These are phyloP conservation scores for Fusarium anthophilum DNA, from an alignment of 2,329 filamentous ascomycete species.

Conservation along the genomic window DNA sequence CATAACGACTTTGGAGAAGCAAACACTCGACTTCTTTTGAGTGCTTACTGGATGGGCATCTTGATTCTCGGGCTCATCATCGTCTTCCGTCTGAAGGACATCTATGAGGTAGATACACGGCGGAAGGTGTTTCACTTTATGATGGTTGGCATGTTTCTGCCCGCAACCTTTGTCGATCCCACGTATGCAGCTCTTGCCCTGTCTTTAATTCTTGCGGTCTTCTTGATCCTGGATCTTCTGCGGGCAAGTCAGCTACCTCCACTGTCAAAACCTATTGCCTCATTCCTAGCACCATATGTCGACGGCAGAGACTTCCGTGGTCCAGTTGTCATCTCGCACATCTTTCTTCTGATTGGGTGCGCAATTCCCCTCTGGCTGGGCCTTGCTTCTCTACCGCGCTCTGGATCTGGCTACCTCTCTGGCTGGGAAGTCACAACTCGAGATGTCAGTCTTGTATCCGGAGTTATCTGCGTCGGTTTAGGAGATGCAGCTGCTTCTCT, in stretches of 20 bases:
- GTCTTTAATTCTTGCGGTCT: slow-evolving; percentile 81
- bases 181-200: slow-evolving; percentile 83
- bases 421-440: slow-evolving; percentile 81
- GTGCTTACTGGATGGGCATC: slow-evolving; percentile 76
- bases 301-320: slow-evolving; percentile 93
- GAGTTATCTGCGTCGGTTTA: slow-evolving; percentile 93
- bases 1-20: slow-evolving; percentile 74
- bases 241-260: slow-evolving; percentile 92
- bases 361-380: slow-evolving; percentile 94
- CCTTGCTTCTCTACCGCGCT: slow-evolving; percentile 73
- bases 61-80: slow-evolving; percentile 76
- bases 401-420: slow-evolving; percentile 62
- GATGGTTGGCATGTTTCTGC: slow-evolving; percentile 96
- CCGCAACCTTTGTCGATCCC: slow-evolving; percentile 87
- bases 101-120: slow-evolving; percentile 93
- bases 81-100: slow-evolving; percentile 77
- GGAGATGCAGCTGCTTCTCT: slow-evolving; percentile 94
- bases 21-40: slow-evolving; percentile 81
- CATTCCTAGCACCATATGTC: slow-evolving; percentile 91
- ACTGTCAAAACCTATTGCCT: slow-evolving; percentile 83
- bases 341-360: slow-evolving; percentile 94
- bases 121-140: slow-evolving; percentile 98
- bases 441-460: slow-evolving; percentile 90
- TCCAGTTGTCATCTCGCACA: slow-evolving; percentile 94
- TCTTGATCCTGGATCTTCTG: slow-evolving; percentile 88